Evolutionary conservation across 2,329 filamentous ascomycete genomes (phyloP), one percentile per base, ranked within the genome.

Genomic region (Fusarium sp.): DNA sequence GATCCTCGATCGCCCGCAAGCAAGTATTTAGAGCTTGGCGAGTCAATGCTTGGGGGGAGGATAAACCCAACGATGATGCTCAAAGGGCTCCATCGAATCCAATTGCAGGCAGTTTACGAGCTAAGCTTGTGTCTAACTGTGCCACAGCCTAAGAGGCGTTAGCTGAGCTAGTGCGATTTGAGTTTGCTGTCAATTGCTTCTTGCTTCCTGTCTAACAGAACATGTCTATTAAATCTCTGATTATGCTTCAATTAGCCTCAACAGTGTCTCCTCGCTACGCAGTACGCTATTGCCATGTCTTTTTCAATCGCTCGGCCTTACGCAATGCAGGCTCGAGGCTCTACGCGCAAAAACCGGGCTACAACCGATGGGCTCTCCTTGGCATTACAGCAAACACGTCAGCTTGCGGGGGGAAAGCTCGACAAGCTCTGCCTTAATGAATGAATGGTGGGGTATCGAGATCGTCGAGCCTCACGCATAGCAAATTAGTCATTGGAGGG

Each of bases 371-470:
- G 53, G 23, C 45, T 60, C 55, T 24, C 24, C 24, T 61, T 62
- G 50, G 59, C 61, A 53, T 26, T 53, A 36, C 52, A 32, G 32
- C 47, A 49, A 57, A 68, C 50, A 53, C 65, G 65, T 68, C 65
- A 68, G 62, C 45, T 38, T 60, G 44, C 45, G 26, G 47, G 56
- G 54, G 65, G 56, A 55, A 9, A 23, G 24, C 45, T 49, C 45
- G 51, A 54, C 62, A 65, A 55, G 53, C 47, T 43, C 58, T 56
- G n/a, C 40, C 34, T 47, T 36, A 17, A 30, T 21, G 39, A 42
- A 43, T 9, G 50, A 62, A 40, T 43, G 43, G 60, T 56, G 65
- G 65, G 65, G 65, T 52, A 62, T 68, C 48, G 56, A 68, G 65
- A 68, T 68, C 43, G 50, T 42, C 46, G 42, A 52, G 14, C 19